phyloP scores from a whole-genome alignment of 2,329 filamentous ascomycete genomes.

The Cladosporium halotolerans region DNA sequence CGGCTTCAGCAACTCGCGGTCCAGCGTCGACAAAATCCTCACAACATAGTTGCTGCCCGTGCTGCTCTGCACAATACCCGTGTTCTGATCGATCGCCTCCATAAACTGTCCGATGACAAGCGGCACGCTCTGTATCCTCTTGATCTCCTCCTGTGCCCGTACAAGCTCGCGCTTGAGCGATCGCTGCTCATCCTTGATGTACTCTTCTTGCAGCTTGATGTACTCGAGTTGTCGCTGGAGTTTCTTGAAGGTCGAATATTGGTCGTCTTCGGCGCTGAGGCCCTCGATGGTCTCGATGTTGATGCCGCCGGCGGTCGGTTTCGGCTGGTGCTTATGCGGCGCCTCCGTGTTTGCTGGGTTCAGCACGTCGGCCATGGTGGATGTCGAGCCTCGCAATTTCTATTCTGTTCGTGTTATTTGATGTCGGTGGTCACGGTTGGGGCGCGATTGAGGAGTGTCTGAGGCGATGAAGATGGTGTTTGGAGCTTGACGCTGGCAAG shows the following conservation, averaged over 20 bases:
- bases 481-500: not conserved
- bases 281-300: conserved; percentile 66
- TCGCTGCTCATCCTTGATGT: conserved; percentile 99
- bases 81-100: conserved; percentile 99
- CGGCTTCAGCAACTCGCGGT: conserved; percentile 95
- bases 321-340: conserved; percentile 75
- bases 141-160: conserved; percentile 97
- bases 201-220: conserved; percentile 97
- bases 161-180: conserved; percentile 96
- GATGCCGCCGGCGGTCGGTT: conserved; percentile 76
- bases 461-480: not conserved
- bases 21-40: conserved; percentile 93
- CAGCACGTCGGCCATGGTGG: conserved; percentile 75
- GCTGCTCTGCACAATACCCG: conserved; percentile 95
- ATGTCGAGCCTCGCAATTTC: not conserved
- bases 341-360: conserved; percentile 66
- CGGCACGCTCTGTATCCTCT: conserved; percentile 96
- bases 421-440: not conserved
- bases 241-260: conserved; percentile 94
- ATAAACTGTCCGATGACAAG: conserved; percentile 99
- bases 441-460: too few relatives aligned
- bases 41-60: conserved; percentile 99
- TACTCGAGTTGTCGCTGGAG: conserved; percentile 94
- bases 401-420: not conserved
- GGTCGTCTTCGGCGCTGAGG: conserved; percentile 72